These are phyloP conservation scores for Neolecta irregularis DNA, from an alignment of 1,139 yeast species.

Conservation along the genomic window DNA sequence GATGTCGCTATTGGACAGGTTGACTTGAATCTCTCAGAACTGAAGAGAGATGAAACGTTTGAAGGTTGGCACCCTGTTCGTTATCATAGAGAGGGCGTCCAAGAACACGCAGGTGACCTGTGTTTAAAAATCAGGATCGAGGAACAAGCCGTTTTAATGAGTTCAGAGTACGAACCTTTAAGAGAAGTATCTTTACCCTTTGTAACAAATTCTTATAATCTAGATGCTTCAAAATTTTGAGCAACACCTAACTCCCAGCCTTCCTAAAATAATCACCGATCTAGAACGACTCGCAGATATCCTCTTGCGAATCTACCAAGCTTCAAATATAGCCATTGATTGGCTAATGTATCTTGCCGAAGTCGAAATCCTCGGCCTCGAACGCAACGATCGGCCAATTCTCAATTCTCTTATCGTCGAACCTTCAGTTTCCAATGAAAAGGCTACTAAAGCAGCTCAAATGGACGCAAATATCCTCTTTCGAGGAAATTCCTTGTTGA, in stretches of 20 bases:
- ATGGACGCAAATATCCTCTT: conserved; percentile 47
- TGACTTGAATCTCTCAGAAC: conserved; percentile 9
- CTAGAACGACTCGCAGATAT: conserved; percentile 9
- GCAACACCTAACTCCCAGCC: conserved; percentile 9
- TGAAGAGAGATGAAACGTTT: conserved; percentile 5
- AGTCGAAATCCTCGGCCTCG: conserved; percentile 12
- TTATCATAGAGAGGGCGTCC: conserved; percentile 8
- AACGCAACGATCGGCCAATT: conserved; percentile 3
- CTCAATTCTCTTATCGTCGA: background rate
- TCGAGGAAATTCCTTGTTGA: conserved; percentile 68
- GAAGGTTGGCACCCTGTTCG: conserved; percentile 14
- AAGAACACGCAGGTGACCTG: conserved; percentile 13
- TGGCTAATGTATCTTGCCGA: conserved; percentile 14
- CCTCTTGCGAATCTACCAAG: conserved; percentile 12
- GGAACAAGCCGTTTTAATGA: conserved; percentile 11
- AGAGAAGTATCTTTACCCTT: too few relatives aligned
- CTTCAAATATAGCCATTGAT: conserved; percentile 13
- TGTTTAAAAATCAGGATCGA: conserved; percentile 12
- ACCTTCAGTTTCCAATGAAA: background rate
- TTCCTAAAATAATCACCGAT: conserved; percentile 11
- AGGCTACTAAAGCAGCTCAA: conserved; percentile 6
- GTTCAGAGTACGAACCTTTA: conserved; percentile 12
- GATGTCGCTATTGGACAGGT: conserved; percentile 13
- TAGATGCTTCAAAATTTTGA: conserved; percentile 9
- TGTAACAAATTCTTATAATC: too few relatives aligned